A percentile compares a stretch with the other conserved stretches of the same genome.
phyloP scores from a whole-genome alignment of 768 basidiomycete species.

The Panellus pusillus region DNA sequence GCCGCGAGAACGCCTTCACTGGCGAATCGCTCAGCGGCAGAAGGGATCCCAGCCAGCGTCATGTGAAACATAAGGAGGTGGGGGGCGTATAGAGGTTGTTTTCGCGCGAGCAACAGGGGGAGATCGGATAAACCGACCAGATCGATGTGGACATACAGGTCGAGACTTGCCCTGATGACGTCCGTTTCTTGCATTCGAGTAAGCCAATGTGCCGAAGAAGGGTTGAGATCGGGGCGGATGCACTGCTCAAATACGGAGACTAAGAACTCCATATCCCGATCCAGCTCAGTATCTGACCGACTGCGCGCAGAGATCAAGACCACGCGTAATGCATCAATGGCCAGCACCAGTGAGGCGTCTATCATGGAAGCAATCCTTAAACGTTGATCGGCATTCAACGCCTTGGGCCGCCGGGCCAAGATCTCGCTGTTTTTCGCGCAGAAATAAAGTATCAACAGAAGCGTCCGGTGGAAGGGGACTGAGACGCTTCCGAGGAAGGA shows the following conservation, averaged over 20 bases:
- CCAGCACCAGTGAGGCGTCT: constrained; percentile 61
- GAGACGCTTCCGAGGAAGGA: constrained; percentile 69
- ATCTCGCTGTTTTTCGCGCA: constrained; percentile 63
- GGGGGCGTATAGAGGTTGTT: constrained; percentile 69
- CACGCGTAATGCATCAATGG: constrained; percentile 65
- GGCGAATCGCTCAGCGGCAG: constrained; percentile 82
- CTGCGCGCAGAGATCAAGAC: constrained; percentile 65
- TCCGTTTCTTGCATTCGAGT: constrained; percentile 78
- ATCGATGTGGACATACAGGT: constrained; percentile 68
- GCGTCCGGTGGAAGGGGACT: constrained; percentile 73
- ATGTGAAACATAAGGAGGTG: constrained; percentile 87
- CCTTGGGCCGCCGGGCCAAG: constrained; percentile 47
- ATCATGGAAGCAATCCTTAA: constrained; percentile 59
- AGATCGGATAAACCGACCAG: constrained; percentile 70
- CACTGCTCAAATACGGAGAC: constrained; percentile 85
- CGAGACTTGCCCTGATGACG: constrained; percentile 72
- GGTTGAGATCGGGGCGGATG: constrained; percentile 64
- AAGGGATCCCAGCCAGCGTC: constrained; percentile 71
- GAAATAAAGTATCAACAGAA: constrained; percentile 82
- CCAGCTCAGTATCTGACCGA: constrained; percentile 61
- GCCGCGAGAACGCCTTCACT: constrained; percentile 79
- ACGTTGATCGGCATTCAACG: constrained; percentile 60
- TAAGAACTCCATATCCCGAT: constrained; percentile 78
- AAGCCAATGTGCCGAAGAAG: constrained; percentile 77
- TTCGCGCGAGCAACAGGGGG: constrained; percentile 57